Evolutionary conservation across 208 protist genomes (phyloP), one percentile per base, ranked within the genome.

Genomic region (Wallacemonas sp.): DNA sequence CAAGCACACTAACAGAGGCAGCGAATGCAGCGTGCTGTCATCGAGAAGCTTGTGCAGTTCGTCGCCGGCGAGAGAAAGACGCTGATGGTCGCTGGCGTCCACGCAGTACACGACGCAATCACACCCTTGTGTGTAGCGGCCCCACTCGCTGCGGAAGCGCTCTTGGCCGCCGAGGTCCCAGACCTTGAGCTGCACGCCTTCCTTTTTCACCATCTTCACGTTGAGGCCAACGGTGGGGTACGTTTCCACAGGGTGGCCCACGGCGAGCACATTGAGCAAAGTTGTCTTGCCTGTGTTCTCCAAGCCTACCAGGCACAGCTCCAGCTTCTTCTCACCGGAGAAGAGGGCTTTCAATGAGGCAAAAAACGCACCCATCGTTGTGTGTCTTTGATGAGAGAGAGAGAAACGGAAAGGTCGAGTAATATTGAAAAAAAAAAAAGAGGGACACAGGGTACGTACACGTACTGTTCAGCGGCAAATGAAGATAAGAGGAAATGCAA

Each of bases 281-380:
- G 87, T 93, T n/a, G 81, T 94, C 65, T 93, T 96, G 26, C 87
- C 87, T 28, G 69, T 80, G 62, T 86, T 93, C 42, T 89, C 87
- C 14, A 91, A 61, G 15, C 87, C 87, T 8, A 94, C 85, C 33
- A 96, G 63, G 59, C 83, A 90, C 56, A 94, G 41, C 51, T 93
- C 87, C 24, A 88, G 73, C 59, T 84, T 81, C 75, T 86, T 77
- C 42, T 87, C 76, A 22, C 80, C 71, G 2, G 66, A 49, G 42
- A 94, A 88, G 19, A 93, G 71, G 19, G 60, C 61, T 42, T 65
- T 72, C 34, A 96, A 65, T 22, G 69, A 80, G 0, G 79, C 62
- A 1, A 89, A 41, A 46, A 93, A 68, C 17, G 60, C 62, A 0
- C 81, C 86, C 86, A 94, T 91, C n/a, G 60, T 17, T 46, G 8